Evolutionary conservation across 2,329 filamentous ascomycete species (phyloP).

Genomic region (Massarina eburnea): DNA sequence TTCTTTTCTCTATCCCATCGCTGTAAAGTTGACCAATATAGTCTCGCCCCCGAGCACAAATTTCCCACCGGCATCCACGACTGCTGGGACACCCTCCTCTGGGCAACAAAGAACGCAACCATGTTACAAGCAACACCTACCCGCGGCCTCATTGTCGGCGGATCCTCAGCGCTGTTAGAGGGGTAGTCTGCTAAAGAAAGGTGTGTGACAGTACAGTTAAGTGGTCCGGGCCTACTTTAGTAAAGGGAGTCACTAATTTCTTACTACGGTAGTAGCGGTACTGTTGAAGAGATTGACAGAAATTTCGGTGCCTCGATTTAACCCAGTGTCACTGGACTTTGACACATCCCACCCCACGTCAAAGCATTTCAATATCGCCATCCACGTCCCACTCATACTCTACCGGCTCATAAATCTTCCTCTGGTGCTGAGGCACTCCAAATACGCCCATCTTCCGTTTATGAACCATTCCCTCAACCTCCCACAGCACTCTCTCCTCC

Average conservation of each 20-base stretch:
- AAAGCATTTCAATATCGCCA: background rate
- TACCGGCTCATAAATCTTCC: background rate
- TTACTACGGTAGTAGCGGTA: no score
- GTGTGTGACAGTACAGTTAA: no score
- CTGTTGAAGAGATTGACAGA: no score
- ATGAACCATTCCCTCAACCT: background rate
- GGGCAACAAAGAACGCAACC: slow-evolving; percentile 38
- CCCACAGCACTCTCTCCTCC: background rate
- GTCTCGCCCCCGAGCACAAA: slow-evolving; percentile 53
- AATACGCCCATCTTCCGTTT: background rate
- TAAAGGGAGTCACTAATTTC: no score
- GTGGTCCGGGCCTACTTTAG: no score
- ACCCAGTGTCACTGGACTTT: no score
- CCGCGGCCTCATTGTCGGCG: slow-evolving; percentile 54
- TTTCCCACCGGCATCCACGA: slow-evolving; percentile 55
- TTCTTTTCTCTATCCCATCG: background rate
- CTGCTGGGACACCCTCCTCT: slow-evolving; percentile 49
- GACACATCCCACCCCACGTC: no score
- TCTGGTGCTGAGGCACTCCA: background rate
- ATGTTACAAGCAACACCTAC: slow-evolving; percentile 44
- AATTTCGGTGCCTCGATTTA: no score
- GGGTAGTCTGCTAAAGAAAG: no score
- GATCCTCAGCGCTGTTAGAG: slow-evolving; percentile 55
- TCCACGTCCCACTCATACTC: background rate
- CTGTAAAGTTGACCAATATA: slow-evolving; percentile 16